Evolutionary conservation across 1,139 yeast genomes (phyloP), one percentile per base, ranked within the genome.

Genomic region (Magnusiomyces suaveolens): DNA sequence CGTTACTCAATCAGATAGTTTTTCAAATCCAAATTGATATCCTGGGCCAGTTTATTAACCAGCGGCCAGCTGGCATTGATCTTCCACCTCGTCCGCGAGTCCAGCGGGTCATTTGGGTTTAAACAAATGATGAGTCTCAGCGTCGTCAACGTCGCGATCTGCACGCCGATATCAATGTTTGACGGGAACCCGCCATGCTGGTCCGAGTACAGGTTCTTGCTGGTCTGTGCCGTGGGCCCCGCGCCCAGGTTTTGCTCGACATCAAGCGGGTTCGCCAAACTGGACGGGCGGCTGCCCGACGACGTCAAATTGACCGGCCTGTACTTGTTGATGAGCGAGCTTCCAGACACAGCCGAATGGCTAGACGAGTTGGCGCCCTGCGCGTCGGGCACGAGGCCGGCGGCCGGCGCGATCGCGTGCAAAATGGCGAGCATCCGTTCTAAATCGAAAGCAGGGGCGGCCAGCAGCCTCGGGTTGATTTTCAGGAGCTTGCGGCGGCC

Each of bases 401-500:
- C 66, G 55, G 12, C 69, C 66, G 59, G 77, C 67, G 62, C 64
- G 60, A 84, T 76, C 1, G 85, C 80, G 33, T 82, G 79, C 41
- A 82, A 66, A 36, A 84, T 83, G 1, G 90, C 88, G 60, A 82
- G 68, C 69, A 83, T 69, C 54, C 92, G 72, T 63, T 84, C 92
- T 54, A 83, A 69, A 54, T 84, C 89, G 63, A 84, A 84, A 50
- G 77, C 73, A 26, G 79, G 78, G 0, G 88, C 83, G 12, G 82
- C 79, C 38, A 83, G 72, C 25, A 82, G 68, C 32, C 82, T 71
- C 2, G 80, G 71, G 55, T 79, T 82, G 21, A 82, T 72, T 54
- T 75, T 80, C 48, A 60, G 70, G 66, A 66, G 73, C 69, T 62
- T 76, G 56, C 73, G 74, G 52, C 74, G 74, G 61, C 63, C 74